Evolutionary conservation across 495 filamentous ascomycete species (phyloP), one percentile per base, ranked within the genome.

Genomic region (Pseudoneurospora amorphoporcata): DNA sequence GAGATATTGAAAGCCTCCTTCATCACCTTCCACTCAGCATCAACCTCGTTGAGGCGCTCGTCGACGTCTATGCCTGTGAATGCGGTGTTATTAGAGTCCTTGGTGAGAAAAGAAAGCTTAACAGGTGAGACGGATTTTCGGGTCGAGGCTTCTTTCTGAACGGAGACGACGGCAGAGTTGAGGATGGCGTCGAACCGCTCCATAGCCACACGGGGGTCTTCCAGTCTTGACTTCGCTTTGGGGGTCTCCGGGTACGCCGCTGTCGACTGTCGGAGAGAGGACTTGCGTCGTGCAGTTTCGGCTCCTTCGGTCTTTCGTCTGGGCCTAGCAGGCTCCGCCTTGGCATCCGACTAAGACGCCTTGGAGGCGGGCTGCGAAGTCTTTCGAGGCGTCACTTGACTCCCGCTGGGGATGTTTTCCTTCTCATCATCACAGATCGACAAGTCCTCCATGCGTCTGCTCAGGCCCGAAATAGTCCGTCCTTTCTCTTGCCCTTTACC

Each of bases 1-100:
- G 89, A 87, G 14, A 84, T 81, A 37, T 86, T 87, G 76, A 96
- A 82, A n/a, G 87, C 86, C 53, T 88, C 82, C 73, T 88, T 87
- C 61, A 96, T 81, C 4, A 81, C 76, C 23, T 84, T 82, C 73
- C 90, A 89, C 72, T 92, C 81, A 3, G 82, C 81, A 72, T 94
- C 90, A 79, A 95, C 87, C 38, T 86, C 82, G 71, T 88, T 86
- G 73, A 95, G 85, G 68, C 88, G 85, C 72, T 83, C 84, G 69
- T 92, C 88, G 71, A 89, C 87, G 79, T 97, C 91, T 87, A 89
- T 94, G 71, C 88, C 92, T 89, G 85, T 79, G 77, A 81, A 87
- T 71, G 79, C 84, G 72, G 76, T 81, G 74, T 86, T 78, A 82
- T 89, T 88, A 84, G 92, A 92, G 81, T 88, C 83, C 82, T 92